These are phyloP conservation scores for Eucalyptus pauciflora DNA, from an alignment of 345 rosid genomes.

Conservation along the genomic window DNA sequence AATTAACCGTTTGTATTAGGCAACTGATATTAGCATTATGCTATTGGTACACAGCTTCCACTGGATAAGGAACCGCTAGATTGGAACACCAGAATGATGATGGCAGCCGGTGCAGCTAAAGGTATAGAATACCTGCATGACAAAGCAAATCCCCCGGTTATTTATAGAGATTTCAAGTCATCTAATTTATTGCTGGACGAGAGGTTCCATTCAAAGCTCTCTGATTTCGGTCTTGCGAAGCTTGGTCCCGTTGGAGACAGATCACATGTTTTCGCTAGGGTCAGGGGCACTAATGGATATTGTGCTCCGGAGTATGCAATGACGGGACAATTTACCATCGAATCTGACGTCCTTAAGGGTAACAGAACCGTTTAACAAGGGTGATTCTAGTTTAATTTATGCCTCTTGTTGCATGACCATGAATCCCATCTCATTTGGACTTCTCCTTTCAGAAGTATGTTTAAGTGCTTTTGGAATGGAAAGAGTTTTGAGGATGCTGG, in stretches of 20 bases:
- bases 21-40: neutral
- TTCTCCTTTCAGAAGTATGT: neutral
- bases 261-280: too few species aligned
- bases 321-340: too few species aligned
- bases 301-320: too few species aligned
- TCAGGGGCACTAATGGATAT: too few species aligned
- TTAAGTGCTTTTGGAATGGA: neutral
- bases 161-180: constrained; percentile 83
- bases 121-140: constrained; percentile 88
- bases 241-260: constrained; percentile 47
- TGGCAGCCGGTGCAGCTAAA: constrained; percentile 87
- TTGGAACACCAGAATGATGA: constrained; percentile 94
- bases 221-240: constrained; percentile 92
- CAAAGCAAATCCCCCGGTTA: constrained; percentile 85
- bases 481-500: neutral
- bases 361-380: too few species aligned
- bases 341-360: too few species aligned
- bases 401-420: too few species aligned
- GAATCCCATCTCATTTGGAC: neutral
- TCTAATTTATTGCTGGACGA: constrained; percentile 77
- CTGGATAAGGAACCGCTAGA: constrained; percentile 80
- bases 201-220: constrained; percentile 80
- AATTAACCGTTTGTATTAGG: neutral
- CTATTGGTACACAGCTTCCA: constrained; percentile 41
- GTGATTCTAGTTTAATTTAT: too few species aligned